phyloP scores from a whole-genome alignment of 345 rosid species.

The Durio zibethinus region DNA sequence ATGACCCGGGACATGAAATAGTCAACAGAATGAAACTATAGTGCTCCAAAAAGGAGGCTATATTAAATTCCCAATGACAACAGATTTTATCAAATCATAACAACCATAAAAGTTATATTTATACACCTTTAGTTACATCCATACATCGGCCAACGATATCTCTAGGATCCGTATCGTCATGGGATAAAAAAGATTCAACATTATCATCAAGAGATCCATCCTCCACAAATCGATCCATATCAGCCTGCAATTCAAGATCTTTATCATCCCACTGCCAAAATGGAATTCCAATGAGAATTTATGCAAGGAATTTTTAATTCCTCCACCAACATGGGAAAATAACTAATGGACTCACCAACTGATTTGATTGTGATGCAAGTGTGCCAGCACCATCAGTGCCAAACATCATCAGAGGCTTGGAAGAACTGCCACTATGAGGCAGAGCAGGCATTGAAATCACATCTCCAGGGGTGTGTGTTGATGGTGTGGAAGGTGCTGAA shows the following conservation, averaged over 20 bases:
- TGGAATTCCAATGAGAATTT: slow-evolving; percentile 46
- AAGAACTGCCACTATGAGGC: slow-evolving; percentile 78
- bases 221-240: slow-evolving; percentile 88
- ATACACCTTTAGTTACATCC: slow-evolving; percentile 71
- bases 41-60: neutral
- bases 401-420: slow-evolving; percentile 76
- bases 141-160: slow-evolving; percentile 74
- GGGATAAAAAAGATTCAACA: slow-evolving; percentile 95
- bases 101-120: slow-evolving; percentile 1
- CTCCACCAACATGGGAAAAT: slow-evolving; percentile 26
- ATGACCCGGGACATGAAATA: neutral
- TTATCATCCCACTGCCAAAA: slow-evolving; percentile 72
- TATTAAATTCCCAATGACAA: neutral
- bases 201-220: slow-evolving; percentile 95
- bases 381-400: slow-evolving; percentile 76
- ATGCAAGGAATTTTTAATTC: slow-evolving; percentile 33
- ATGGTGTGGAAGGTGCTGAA: slow-evolving; percentile 98
- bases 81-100: neutral
- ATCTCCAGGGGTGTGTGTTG: slow-evolving; percentile 96
- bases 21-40: neutral
- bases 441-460: slow-evolving; percentile 84
- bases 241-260: slow-evolving; percentile 86
- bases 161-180: slow-evolving; percentile 79
- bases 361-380: slow-evolving; percentile 85
- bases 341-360: slow-evolving; percentile 60